phyloP scores from a whole-genome alignment of 192 early-diverging fungal genomes.

The Phlyctochytrium bullatum region DNA sequence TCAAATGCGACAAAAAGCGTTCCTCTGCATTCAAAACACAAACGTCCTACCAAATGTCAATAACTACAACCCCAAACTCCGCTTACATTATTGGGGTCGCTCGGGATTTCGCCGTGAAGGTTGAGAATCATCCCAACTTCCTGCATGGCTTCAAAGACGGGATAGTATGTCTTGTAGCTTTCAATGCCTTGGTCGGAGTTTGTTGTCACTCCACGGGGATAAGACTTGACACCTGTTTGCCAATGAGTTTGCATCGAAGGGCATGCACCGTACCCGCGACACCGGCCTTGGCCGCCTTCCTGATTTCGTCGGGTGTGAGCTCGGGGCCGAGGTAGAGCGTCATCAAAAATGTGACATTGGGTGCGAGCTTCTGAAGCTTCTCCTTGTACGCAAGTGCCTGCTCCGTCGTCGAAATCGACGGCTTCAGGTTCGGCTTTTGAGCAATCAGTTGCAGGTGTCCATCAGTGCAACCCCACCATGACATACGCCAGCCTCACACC shows the following conservation, averaged over 20 bases:
- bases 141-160: slow-evolving; percentile 94
- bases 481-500: slow-evolving; percentile 86
- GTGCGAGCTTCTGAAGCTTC: slow-evolving; percentile 75
- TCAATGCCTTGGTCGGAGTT: slow-evolving; percentile 96
- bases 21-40: slow-evolving; percentile 97
- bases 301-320: slow-evolving; percentile 87
- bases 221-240: slow-evolving; percentile 5
- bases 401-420: slow-evolving; percentile 83
- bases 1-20: slow-evolving; percentile 80
- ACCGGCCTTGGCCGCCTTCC: slow-evolving; percentile 77
- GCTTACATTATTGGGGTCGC: slow-evolving; percentile 68
- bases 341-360: slow-evolving; percentile 86
- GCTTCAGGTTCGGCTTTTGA: slow-evolving; percentile 86
- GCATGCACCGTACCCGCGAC: slow-evolving; percentile 59
- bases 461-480: too few relatives aligned
- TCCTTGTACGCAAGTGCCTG: slow-evolving; percentile 83
- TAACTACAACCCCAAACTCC: neutral
- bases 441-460: neutral
- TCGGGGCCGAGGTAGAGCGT: slow-evolving; percentile 87
- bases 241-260: slow-evolving; percentile 12
- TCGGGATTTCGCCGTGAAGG: slow-evolving; percentile 93
- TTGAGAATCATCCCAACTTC: slow-evolving; percentile 90
- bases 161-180: slow-evolving; percentile 83
- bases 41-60: slow-evolving; percentile 54
- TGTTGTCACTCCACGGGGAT: slow-evolving; percentile 84